phyloP scores from a whole-genome alignment of 2,329 filamentous ascomycete species.

The Colletotrichum sp. region DNA sequence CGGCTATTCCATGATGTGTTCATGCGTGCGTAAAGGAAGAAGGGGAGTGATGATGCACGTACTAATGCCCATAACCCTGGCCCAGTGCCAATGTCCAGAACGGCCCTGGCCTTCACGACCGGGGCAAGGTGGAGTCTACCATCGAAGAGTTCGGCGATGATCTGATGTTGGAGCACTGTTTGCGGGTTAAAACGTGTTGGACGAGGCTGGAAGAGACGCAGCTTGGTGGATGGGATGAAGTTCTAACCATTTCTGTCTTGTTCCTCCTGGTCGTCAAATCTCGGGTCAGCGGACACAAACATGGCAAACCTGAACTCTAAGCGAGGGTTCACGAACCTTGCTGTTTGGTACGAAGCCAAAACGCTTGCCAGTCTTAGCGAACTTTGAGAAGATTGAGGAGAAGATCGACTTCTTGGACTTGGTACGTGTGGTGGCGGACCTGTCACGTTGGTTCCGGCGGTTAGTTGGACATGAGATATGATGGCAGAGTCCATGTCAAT shows the following conservation, averaged over 20 bases:
- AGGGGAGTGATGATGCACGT: constrained; percentile 5
- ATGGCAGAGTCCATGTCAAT: not conserved
- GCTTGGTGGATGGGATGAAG: not conserved
- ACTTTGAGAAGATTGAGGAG: constrained; percentile 9
- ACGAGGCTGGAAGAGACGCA: not conserved
- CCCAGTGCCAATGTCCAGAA: constrained; percentile 33
- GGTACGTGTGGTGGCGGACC: not conserved
- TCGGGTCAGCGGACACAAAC: not conserved
- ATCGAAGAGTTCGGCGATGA: constrained; percentile 32
- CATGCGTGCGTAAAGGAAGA: not conserved
- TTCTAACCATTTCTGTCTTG: constrained; percentile 32
- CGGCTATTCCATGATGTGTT: not conserved
- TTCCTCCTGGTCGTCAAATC: constrained; percentile 27
- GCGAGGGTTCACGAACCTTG: constrained; percentile 1
- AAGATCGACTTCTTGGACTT: constrained; percentile 3
- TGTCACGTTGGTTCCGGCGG: not conserved
- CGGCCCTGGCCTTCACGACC: constrained; percentile 27
- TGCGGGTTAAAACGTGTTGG: not conserved
- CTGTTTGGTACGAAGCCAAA: constrained; percentile 18
- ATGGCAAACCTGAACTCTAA: not conserved
- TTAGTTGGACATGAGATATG: not conserved
- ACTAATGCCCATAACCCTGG: constrained; percentile 34
- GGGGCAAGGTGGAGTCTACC: constrained; percentile 31
- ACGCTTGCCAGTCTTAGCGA: constrained; percentile 6
- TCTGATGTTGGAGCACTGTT: constrained; percentile 31